Base-by-base conservation (phyloP, 2,329 filamentous ascomycete species). In the Phaeomoniella chlamydospora region DNA sequence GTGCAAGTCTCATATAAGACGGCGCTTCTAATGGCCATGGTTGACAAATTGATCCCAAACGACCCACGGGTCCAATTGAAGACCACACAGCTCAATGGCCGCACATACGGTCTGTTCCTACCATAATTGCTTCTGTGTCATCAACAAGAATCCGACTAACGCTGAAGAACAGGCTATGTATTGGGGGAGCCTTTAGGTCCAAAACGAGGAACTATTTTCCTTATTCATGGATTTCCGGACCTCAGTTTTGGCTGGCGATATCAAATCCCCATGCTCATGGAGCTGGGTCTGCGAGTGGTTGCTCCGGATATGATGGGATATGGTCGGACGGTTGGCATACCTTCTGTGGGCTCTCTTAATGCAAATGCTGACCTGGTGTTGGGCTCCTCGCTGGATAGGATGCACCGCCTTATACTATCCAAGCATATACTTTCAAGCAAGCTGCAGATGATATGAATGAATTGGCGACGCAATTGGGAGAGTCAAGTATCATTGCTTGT, bases 261-360 rank as follows among this genome's bases (percentile, higher is more conserved):
- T 58, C 87, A 94, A 57, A 80, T 94, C 40, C 86, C 87, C 0
- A 59, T 74, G 46, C 68, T 96, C 15, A 57, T 80, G 19, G 68
- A 76, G 4, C 65, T 84, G 38, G 80, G 79, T 15, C 72, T 88
- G 44, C 74, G 80, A 38, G 84, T 94, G 37, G 74, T 96, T 15
- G 83, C 75, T 9, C 81, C 85, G 0, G 85, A 94, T 57, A 78
- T 86, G 67, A 70, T 93, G 47, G 88, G 88, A 43, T 96, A 90
- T 54, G 83, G 81, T 16, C 70, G 74, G 39, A 90, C 83, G 16
- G 79, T 71, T 54, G 41, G 52, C 36, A 18, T 29, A n/a, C 14
- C 16, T 14, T 19, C 32, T 16, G 16, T 37, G n/a, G n/a, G n/a
- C n/a, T n/a, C n/a, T n/a, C n/a, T n/a, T n/a, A n/a, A n/a, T n/a